Percentiles rank a stretch among this genome's conserved stretches.
Evolutionary conservation across 169 alveolate genomes (phyloP).

Genomic region (Plasmodium blacklocki): DNA sequence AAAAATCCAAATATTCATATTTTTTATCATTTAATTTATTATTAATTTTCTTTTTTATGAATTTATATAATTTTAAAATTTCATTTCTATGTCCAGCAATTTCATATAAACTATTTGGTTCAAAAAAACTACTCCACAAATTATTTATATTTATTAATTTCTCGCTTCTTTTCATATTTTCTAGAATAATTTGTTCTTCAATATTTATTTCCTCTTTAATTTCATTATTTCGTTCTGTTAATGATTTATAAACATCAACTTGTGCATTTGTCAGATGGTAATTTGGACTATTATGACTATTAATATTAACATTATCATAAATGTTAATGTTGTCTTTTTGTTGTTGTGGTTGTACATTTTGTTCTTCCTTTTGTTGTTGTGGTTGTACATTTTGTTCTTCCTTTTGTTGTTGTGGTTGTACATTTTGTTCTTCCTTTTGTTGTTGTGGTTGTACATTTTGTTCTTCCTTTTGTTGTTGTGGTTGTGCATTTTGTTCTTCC

Average conservation of each 20-base stretch:
- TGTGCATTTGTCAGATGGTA: not conserved
- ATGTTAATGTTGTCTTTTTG: not conserved
- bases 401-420: no score
- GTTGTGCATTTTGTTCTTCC: no score
- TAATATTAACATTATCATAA: not conserved
- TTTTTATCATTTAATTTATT: not conserved
- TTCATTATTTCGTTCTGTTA: conserved; percentile 1
- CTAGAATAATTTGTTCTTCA: conserved; percentile 5
- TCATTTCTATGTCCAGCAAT: conserved; percentile 69
- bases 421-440: no score
- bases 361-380: no score
- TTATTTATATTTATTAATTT: conserved; percentile 21
- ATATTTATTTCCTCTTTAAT: not conserved
- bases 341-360: no score
- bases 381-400: no score
- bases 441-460: no score
- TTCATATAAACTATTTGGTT: conserved; percentile 62
- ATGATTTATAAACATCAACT: not conserved
- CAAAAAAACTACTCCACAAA: conserved; percentile 54
- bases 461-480: no score
- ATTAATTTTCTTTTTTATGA: conserved; percentile 29
- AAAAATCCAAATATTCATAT: not conserved
- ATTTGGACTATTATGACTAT: not conserved
- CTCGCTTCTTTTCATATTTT: conserved; percentile 29
- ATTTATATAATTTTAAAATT: conserved; percentile 30